phyloP scores from a whole-genome alignment of 352 stramenopile genomes.

The Labyrinthula sp. region DNA sequence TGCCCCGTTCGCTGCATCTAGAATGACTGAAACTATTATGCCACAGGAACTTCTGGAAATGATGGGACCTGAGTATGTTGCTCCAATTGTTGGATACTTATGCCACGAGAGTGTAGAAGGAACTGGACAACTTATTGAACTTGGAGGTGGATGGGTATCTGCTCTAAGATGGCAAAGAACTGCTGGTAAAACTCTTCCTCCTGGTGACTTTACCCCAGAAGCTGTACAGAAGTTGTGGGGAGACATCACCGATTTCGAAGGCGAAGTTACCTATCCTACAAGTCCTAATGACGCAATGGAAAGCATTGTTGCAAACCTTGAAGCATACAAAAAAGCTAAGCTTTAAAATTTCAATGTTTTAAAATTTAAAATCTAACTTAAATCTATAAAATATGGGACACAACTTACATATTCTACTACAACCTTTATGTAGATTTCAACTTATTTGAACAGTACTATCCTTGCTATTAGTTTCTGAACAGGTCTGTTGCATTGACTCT shows the following conservation, averaged over 20 bases:
- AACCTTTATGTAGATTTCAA: too few species aligned
- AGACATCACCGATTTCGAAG: conserved; percentile 41
- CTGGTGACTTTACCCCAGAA: conserved; percentile 34
- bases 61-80: conserved; percentile 50
- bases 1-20: conserved; percentile 49
- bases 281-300: conserved; percentile 32
- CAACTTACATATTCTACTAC: too few species aligned
- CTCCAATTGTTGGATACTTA: conserved; percentile 54
- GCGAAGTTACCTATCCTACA: conserved; percentile 42
- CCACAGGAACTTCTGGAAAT: conserved; percentile 48
- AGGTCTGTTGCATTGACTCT: too few species aligned
- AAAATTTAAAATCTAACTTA: too few species aligned
- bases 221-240: conserved; percentile 7
- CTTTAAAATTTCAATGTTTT: conserved; percentile 20
- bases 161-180: conserved; percentile 51
- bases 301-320: conserved; percentile 27
- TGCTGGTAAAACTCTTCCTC: conserved; percentile 42
- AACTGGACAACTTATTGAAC: conserved; percentile 52
- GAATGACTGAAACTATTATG: conserved; percentile 56
- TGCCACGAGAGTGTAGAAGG: conserved; percentile 51
- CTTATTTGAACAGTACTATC: too few species aligned
- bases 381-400: too few species aligned
- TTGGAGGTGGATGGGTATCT: conserved; percentile 51
- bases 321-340: conserved; percentile 24
- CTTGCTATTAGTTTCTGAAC: too few species aligned